Evolutionary conservation across 1,284 basidiomycete species (phyloP), one percentile per base, ranked within the genome.

Genomic region (Fereydounia khargensis): DNA sequence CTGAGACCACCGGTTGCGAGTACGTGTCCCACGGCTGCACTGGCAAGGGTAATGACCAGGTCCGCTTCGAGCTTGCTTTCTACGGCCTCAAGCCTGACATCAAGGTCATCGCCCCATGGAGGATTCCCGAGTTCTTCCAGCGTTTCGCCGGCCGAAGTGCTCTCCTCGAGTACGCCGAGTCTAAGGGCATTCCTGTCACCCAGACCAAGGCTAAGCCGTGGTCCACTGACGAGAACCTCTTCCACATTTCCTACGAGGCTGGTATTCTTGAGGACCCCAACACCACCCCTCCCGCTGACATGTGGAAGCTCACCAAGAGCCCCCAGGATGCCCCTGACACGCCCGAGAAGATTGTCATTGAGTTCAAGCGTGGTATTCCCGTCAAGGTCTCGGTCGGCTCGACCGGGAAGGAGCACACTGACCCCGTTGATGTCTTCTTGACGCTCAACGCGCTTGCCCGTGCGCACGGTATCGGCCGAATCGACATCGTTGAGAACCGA

Each of bases 171-270:
- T 99, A 87, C 73, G 95, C 94, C 33, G 85, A 85, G 18, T 81
- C 89, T 74, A 91, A 92, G 79, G 80, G 84, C 42, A 96, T 98
- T 64, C 91, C 91, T 47, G 92, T 98, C 51, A 83, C 86, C 63
- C 94, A 99, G 80, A 99, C 94, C 48, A 85, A 89, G 33, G 84
- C 91, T 52, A 97, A 98, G 81, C 94, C 95, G 27, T 99, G 95
- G 95, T 97, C 92, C 9, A 99, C 94, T 13, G 72, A 74, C 78
- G 95, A 97, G 80, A 98, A 98, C 81, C 82, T 98, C 46, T 96
- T 95, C 86, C 94, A 99, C 82, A 98, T 97, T 78, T 98, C 92
- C 18, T 98, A 97, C 80, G 94, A 99, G 79, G 94, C 94, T 23
- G 94, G 94, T 47, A 97, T 98, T 77, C 86, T 98, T 60, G 95